Evolutionary conservation across 805 yeast genomes (phyloP), one percentile per base, ranked within the genome.

Genomic region (Candida sphagnicola): DNA sequence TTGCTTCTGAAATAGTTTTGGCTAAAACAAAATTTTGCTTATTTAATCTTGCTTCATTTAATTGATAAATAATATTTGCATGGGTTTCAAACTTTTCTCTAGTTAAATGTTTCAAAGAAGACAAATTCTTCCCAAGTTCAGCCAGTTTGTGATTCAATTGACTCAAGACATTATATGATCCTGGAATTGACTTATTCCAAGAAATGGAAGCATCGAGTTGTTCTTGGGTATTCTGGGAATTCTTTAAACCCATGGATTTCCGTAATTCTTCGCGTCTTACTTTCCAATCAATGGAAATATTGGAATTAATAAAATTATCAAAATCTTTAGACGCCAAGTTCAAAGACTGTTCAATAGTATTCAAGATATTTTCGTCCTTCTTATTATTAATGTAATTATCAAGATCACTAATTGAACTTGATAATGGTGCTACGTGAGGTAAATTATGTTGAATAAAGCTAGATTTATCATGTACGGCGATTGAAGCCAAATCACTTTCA

Each of bases 201-300:
- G 53, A 42, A 28, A 64, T 49, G 1, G 65, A 53, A 31, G 51
- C 53, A 25, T 56, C 50, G 26, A 53, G 44, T 14, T 48, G 33
- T 23, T 31, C 31, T 4, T 41, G 23, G 30, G 41, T 30, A 14
- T 23, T 23, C 5, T 15, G 13, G 12, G 44, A 36, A 14, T 25
- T 34, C 21, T 35, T 44, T 21, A 78, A 69, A 1, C 95, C 91
- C 47, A 88, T 77, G 15, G 82, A 76, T 46, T 78, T 82, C 54
- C 85, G 77, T 34, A 91, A 74, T 49, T 82, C 85, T 44, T 79
- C 78, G 51, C 87, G 82, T 46, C 87, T 78, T 35, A 77, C 77
- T 41, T 78, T 78, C 97, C 98, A 93, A 58, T 90, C 96, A 34
- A 85, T 70, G 3, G 83, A 67, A 18, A 93, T 71, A 50, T 82